These are phyloP conservation scores for Macaranga tanarius DNA, from an alignment of 441 rosid species.

Conservation along the genomic window DNA sequence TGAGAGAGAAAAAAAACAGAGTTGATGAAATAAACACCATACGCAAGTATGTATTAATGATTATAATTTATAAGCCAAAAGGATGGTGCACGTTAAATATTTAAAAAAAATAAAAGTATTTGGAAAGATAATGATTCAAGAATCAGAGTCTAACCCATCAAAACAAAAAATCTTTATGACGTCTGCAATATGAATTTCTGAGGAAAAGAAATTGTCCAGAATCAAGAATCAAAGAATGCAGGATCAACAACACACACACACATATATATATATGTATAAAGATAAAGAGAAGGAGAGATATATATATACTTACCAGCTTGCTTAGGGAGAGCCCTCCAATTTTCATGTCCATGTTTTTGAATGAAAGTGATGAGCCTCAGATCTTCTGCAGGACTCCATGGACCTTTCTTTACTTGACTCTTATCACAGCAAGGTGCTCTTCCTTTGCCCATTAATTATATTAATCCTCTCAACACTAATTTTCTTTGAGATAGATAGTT, in stretches of 20 bases:
- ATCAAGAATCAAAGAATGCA: background rate
- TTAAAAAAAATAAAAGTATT: background rate
- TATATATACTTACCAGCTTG: conserved; percentile 35
- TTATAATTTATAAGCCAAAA: background rate
- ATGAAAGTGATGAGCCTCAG: conserved; percentile 36
- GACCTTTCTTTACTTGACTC: conserved; percentile 40
- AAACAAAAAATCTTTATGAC: too few relatives aligned
- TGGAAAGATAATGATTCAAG: background rate
- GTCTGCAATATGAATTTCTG: too few relatives aligned
- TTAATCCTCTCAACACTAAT: background rate
- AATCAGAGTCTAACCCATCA: background rate
- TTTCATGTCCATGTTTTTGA: conserved; percentile 44
- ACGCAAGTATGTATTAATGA: too few relatives aligned
- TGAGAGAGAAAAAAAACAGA: background rate
- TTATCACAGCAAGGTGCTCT: conserved; percentile 43
- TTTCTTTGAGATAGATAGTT: conserved; percentile 9
- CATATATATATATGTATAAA: too few relatives aligned
- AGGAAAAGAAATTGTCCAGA: background rate
- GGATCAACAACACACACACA: too few relatives aligned
- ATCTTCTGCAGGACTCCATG: conserved; percentile 55
- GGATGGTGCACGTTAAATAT: too few relatives aligned
- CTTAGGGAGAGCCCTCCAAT: conserved; percentile 45
- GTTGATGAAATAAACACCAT: background rate
- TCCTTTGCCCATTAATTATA: conserved; percentile 41
- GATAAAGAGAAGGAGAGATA: conserved; percentile 1